Percentiles rank a stretch among this genome's conserved stretches.
phyloP scores from a whole-genome alignment of 495 filamentous ascomycete species.

The Lepidopterella palustris region DNA sequence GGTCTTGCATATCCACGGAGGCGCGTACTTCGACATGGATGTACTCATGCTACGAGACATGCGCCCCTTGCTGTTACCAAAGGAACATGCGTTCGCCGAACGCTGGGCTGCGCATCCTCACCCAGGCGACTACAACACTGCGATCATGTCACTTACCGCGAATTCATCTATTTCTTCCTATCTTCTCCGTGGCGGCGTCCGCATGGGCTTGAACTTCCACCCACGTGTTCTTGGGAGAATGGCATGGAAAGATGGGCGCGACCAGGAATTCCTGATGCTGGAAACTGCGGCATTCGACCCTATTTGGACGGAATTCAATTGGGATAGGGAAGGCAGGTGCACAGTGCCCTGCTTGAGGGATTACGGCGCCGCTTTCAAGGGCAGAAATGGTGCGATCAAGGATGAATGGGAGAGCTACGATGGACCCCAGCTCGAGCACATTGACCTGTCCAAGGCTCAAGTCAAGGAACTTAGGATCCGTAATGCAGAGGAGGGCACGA shows the following conservation, averaged over 20 bases:
- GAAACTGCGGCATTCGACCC: slow-evolving; percentile 54
- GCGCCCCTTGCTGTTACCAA: slow-evolving; percentile 46
- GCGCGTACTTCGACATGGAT: slow-evolving; percentile 54
- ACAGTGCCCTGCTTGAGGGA: slow-evolving; percentile 50
- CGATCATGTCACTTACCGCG: slow-evolving; percentile 50
- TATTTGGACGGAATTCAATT: slow-evolving; percentile 53
- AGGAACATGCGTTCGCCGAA: slow-evolving; percentile 48
- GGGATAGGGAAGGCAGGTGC: slow-evolving; percentile 46
- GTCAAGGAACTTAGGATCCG: slow-evolving; percentile 18
- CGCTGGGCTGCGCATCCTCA: slow-evolving; percentile 50
- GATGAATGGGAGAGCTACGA: slow-evolving; percentile 51
- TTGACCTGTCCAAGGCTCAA: slow-evolving; percentile 12
- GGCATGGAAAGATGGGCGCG: slow-evolving; percentile 50
- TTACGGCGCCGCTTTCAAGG: slow-evolving; percentile 47
- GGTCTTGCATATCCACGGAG: slow-evolving; percentile 50
- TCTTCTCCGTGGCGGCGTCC: slow-evolving; percentile 49
- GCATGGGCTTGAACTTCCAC: slow-evolving; percentile 56
- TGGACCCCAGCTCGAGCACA: slow-evolving; percentile 33
- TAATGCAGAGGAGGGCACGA: slow-evolving; percentile 8
- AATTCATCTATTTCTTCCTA: slow-evolving; percentile 52
- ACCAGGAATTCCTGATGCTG: slow-evolving; percentile 49
- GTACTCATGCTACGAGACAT: slow-evolving; percentile 52
- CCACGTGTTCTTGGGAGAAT: slow-evolving; percentile 50
- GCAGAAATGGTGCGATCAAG: slow-evolving; percentile 35
- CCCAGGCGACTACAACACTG: slow-evolving; percentile 54